Base-by-base conservation (phyloP, 2,329 filamentous ascomycete genomes). In the Blastomyces silverae region DNA sequence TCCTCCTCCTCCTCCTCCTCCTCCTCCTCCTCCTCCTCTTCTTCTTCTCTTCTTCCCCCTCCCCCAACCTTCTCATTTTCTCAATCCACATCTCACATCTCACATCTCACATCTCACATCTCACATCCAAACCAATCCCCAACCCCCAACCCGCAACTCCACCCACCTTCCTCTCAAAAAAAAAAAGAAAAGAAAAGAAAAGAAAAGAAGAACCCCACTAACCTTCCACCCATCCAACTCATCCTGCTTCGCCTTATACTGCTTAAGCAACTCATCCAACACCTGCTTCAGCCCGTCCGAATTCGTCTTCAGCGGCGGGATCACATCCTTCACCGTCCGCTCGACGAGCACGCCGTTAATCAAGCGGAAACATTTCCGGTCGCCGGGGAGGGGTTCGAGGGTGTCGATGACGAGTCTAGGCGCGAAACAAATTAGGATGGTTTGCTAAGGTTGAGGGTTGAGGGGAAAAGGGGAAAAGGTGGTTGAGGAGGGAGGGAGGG, bases 141-240 rank as follows among this genome's bases (percentile, higher is more conserved):
- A 34, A 34, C 31, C 31, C 31, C 2, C 4, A 7, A 5, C 31
- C 31, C 28, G 28, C 28, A 28, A 28, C 11, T 20, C 44, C 44
- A 46, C 44, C 44, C 53, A 1, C 46, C 17, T 4, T 20, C 28
- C 10, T 13, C 37, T 17, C 22, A 31, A 2, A 13, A 11, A 34
- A 3, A 22, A 22, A 46, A 42, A 60, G 10, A 22, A 37, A 31
- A 44, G 15, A 48, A 53, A 55, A 17, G 5, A 52, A 34, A 50
- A 13, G 8, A 50, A 6, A 42, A 60, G 13, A 25, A 42, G 25
- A 20, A 74, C 86, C 31, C 31, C 3, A 34, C 31, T 65, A 79
- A 95, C 93, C 91, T 99, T 99, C 94, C 94, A 99, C 78, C 89
- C 92, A 76, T 99, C 93, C 82, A 99, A 85, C 75, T 99, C 94